A percentile compares a stretch with the other conserved stretches of the same genome.
These are phyloP conservation scores for Blastobotrys persicus DNA, from an alignment of 1,139 yeast species.

Conservation along the genomic window DNA sequence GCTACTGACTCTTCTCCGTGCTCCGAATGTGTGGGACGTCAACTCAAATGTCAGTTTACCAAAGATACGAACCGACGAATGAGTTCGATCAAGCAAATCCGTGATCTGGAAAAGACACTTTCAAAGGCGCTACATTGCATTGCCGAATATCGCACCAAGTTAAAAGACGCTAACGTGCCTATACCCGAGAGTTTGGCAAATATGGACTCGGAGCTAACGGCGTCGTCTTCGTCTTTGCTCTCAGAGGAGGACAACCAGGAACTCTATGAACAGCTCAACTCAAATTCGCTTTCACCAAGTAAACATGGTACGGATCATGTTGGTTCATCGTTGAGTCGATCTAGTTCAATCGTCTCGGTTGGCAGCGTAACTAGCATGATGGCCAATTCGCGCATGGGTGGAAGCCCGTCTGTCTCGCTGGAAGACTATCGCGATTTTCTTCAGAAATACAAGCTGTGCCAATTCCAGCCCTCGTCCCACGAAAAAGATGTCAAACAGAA, in stretches of 20 bases:
- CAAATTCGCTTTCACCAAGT: neutral
- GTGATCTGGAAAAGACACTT: slow-evolving; percentile 25
- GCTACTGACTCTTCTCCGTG: slow-evolving; percentile 34
- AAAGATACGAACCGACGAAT: slow-evolving; percentile 30
- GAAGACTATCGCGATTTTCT: neutral
- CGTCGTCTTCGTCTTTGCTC: neutral
- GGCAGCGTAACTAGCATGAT: neutral
- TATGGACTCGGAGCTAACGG: slow-evolving; percentile 18
- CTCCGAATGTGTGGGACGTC: slow-evolving; percentile 33
- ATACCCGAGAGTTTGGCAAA: slow-evolving; percentile 25
- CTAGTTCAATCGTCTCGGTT: slow-evolving; percentile 1
- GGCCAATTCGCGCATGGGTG: neutral
- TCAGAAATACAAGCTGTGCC: neutral
- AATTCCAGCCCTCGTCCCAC: neutral
- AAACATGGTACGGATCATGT: neutral
- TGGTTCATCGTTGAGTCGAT: neutral
- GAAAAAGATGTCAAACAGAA: neutral
- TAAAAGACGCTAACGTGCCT: slow-evolving; percentile 22
- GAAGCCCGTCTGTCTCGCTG: neutral
- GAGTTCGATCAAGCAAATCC: slow-evolving; percentile 28
- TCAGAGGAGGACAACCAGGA: slow-evolving; percentile 6
- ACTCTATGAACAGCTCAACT: slow-evolving; percentile 1
- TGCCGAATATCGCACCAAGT: slow-evolving; percentile 19
- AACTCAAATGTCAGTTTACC: slow-evolving; percentile 34
- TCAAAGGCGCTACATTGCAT: slow-evolving; percentile 18